phyloP scores from a whole-genome alignment of 805 yeast genomes.

The Ogataea nakhonphanomensis region DNA sequence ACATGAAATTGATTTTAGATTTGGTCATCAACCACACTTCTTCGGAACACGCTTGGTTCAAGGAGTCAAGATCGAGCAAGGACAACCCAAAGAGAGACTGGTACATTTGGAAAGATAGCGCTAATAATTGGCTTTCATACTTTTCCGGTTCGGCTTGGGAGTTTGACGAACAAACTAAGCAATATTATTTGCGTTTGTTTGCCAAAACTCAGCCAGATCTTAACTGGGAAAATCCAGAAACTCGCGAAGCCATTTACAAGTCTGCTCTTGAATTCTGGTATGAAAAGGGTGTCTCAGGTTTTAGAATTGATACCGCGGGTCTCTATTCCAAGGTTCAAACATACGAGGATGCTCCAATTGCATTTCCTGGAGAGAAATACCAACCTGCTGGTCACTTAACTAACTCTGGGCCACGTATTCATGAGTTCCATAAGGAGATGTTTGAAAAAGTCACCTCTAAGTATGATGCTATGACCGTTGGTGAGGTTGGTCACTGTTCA shows the following conservation, averaged over 20 bases:
- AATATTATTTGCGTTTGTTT: conserved; percentile 53
- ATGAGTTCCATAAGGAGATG: conserved; percentile 56
- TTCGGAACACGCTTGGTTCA: conserved; percentile 54
- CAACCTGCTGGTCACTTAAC: conserved; percentile 35
- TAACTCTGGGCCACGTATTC: conserved; percentile 52
- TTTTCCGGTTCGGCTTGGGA: conserved; percentile 58
- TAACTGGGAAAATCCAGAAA: conserved; percentile 55
- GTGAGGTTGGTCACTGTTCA: conserved; percentile 47
- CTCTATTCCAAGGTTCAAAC: conserved; percentile 42
- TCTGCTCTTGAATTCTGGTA: conserved; percentile 52
- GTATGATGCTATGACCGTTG: conserved; percentile 55
- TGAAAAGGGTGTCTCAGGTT: conserved; percentile 52
- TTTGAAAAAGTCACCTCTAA: conserved; percentile 24
- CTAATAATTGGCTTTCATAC: conserved; percentile 53
- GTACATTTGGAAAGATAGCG: conserved; percentile 58
- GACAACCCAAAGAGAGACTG: conserved; percentile 57
- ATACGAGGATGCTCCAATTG: conserved; percentile 43
- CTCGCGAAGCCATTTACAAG: conserved; percentile 39
- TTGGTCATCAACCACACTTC: conserved; percentile 60
- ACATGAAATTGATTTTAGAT: conserved; percentile 50
- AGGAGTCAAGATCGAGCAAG: conserved; percentile 46
- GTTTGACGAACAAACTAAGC: conserved; percentile 50
- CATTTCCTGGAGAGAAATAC: conserved; percentile 37
- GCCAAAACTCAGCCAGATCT: conserved; percentile 56
- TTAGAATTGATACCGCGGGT: conserved; percentile 55